These are phyloP conservation scores for Mesembryanthemum crystallinum DNA, from an alignment of 148 eudicot genomes.

Conservation along the genomic window DNA sequence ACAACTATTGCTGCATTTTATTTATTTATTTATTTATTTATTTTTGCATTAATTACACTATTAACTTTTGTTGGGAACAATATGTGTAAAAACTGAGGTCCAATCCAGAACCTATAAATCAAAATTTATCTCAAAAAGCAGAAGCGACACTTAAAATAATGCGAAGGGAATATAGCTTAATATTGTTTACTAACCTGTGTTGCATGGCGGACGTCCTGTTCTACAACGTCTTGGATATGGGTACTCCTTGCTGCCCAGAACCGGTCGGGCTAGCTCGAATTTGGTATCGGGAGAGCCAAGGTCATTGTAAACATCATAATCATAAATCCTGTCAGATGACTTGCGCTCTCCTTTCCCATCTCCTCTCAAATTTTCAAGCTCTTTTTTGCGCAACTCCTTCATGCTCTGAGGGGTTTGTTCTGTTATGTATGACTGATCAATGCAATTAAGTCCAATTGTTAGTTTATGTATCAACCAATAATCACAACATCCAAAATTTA, in stretches of 20 bases:
- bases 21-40: too few relatives aligned
- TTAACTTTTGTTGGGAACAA: too few relatives aligned
- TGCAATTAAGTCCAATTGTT: too few relatives aligned
- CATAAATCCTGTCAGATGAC: constrained; percentile 39
- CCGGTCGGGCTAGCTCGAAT: constrained; percentile 23
- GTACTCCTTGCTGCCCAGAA: constrained; percentile 33
- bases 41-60: too few relatives aligned
- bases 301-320: constrained; percentile 43
- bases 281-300: constrained; percentile 37
- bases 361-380: constrained; percentile 39
- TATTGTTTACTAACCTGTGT: constrained; percentile 27
- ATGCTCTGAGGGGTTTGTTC: constrained; percentile 32
- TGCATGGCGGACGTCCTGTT: constrained; percentile 35
- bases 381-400: constrained; percentile 30
- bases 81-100: too few relatives aligned
- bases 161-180: too few relatives aligned
- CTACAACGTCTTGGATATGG: constrained; percentile 51
- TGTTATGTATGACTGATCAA: constrained; percentile 15
- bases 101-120: too few relatives aligned
- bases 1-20: too few relatives aligned
- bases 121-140: too few relatives aligned
- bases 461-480: too few relatives aligned
- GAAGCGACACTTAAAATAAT: too few relatives aligned
- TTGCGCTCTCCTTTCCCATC: constrained; percentile 33
- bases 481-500: too few relatives aligned